Conservation (phyloP, 495 filamentous ascomycete genomes). For the Acidomyces sp. region DNA sequence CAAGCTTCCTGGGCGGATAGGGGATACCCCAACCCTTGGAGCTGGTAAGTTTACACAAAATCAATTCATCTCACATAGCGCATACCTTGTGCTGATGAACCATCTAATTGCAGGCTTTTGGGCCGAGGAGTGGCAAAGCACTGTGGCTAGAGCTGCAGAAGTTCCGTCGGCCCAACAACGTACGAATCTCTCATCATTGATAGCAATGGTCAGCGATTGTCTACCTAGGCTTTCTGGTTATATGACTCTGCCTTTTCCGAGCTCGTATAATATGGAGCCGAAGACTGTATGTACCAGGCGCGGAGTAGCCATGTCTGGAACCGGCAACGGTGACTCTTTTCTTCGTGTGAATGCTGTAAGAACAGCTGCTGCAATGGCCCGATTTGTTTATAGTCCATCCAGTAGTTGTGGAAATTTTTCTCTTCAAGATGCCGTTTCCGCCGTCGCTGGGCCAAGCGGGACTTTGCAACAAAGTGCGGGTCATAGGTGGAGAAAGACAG, state of each 20-base stretch:
- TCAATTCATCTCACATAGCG: background rate
- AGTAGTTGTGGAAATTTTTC: constrained; percentile 23
- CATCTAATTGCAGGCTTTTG: constrained; percentile 68
- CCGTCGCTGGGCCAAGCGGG: constrained; percentile 56
- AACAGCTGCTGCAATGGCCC: constrained; percentile 57
- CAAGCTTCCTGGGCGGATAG: constrained; percentile 71
- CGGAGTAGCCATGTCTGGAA: constrained; percentile 61
- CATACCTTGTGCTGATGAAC: background rate
- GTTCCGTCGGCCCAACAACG: background rate
- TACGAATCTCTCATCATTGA: background rate
- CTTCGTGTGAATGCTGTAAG: constrained; percentile 58
- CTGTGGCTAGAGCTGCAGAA: background rate
- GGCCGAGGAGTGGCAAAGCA: constrained; percentile 63
- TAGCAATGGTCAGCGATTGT: constrained; percentile 8
- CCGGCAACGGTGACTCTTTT: constrained; percentile 85
- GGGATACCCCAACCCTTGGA: constrained; percentile 76
- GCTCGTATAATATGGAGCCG: background rate
- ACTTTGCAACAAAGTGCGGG: constrained; percentile 67
- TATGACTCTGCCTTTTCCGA: constrained; percentile 1
- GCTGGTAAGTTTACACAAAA: constrained; percentile 34
- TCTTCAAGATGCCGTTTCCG: constrained; percentile 38
- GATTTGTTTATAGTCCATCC: constrained; percentile 39
- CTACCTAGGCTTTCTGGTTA: constrained; percentile 12
- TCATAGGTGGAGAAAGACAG: constrained; percentile 57
- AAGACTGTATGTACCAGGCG: background rate